A percentile compares a stretch with the other conserved stretches of the same genome.
phyloP scores from a whole-genome alignment of 2,329 filamentous ascomycete species.

The Chaetomium olivaceum region DNA sequence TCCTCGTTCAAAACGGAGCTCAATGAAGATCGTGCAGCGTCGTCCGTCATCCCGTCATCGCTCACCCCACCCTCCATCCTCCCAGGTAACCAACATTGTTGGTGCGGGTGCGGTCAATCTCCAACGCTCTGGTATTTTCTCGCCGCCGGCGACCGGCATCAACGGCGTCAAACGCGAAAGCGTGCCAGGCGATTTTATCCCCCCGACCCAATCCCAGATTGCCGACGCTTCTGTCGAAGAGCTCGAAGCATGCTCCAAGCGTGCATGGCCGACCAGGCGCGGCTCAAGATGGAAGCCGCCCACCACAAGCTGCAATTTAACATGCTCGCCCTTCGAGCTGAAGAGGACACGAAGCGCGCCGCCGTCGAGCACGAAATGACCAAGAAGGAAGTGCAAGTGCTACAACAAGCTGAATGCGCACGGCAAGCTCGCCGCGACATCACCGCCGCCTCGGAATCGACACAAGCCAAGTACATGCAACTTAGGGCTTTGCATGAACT shows the following conservation, averaged over 20 bases:
- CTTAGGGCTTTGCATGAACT: slow-evolving; percentile 67
- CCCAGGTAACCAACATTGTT: slow-evolving; percentile 46
- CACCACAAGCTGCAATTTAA: slow-evolving; percentile 91
- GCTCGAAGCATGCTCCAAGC: slow-evolving; percentile 58
- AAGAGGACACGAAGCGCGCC: slow-evolving; percentile 81
- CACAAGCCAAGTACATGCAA: slow-evolving; percentile 58
- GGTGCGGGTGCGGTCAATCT: slow-evolving; percentile 37
- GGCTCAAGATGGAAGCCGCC: slow-evolving; percentile 76
- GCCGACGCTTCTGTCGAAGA: slow-evolving; percentile 56
- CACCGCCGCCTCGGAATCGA: slow-evolving; percentile 53
- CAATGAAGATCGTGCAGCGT: slow-evolving; percentile 48
- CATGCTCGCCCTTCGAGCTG: slow-evolving; percentile 78
- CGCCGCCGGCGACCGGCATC: slow-evolving; percentile 53
- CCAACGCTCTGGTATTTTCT: slow-evolving; percentile 53
- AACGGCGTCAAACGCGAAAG: slow-evolving; percentile 38
- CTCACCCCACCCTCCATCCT: slow-evolving; percentile 60
- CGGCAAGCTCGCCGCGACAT: slow-evolving; percentile 60
- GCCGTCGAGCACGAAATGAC: slow-evolving; percentile 90
- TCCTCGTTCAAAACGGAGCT: slow-evolving; percentile 53
- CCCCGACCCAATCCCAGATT: slow-evolving; percentile 53
- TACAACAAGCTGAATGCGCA: slow-evolving; percentile 72
- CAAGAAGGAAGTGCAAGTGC: slow-evolving; percentile 81
- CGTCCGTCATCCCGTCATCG: slow-evolving; percentile 58
- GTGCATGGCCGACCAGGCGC: slow-evolving; percentile 57
- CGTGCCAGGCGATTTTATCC: slow-evolving; percentile 44